Percentiles rank a stretch among this genome's conserved stretches.
Conservation (phyloP, 2,329 filamentous ascomycete species). For the Acrodontium crateriforme region DNA sequence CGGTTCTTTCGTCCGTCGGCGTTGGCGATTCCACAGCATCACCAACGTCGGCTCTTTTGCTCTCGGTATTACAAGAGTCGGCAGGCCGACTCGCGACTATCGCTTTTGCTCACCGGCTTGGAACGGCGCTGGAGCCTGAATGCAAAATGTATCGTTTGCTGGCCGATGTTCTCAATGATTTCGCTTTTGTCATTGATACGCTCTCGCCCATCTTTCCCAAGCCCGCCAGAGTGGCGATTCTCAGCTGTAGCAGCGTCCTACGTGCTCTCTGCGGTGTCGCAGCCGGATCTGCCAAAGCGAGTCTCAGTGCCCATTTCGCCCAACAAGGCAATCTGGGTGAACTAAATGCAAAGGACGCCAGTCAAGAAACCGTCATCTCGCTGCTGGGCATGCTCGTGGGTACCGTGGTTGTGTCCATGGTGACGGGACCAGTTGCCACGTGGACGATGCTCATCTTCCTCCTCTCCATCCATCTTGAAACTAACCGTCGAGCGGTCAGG, state of each 20-base stretch:
- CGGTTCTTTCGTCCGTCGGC: slow-evolving; percentile 65
- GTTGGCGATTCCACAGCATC: slow-evolving; percentile 69
- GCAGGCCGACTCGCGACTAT: slow-evolving; percentile 75
- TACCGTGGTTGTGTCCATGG: slow-evolving; percentile 62
- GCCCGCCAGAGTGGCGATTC: slow-evolving; percentile 39
- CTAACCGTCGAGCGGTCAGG: slow-evolving; percentile 76
- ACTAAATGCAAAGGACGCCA: slow-evolving; percentile 87
- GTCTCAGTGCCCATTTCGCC: slow-evolving; percentile 83
- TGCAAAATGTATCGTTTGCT: slow-evolving; percentile 81
- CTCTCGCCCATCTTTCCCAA: slow-evolving; percentile 61
- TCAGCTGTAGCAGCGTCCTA: slow-evolving; percentile 48
- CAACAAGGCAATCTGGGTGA: slow-evolving; percentile 77
- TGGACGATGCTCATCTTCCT: slow-evolving; percentile 60
- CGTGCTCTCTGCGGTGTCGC: slow-evolving; percentile 73
- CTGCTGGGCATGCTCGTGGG: slow-evolving; percentile 78
- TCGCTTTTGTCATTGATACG: slow-evolving; percentile 73
- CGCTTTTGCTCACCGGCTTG: slow-evolving; percentile 68
- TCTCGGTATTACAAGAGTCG: slow-evolving; percentile 71
- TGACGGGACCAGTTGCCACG: slow-evolving; percentile 58
- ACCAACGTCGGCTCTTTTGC: slow-evolving; percentile 65
- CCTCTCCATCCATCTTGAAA: slow-evolving; percentile 61
- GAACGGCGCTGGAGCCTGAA: slow-evolving; percentile 73
- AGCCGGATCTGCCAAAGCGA: slow-evolving; percentile 79
- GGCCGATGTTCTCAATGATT: slow-evolving; percentile 79
- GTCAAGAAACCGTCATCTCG: slow-evolving; percentile 87